Evolutionary conservation across 1,284 basidiomycete species (phyloP), one percentile per base, ranked within the genome.

Genomic region (Naganishia cerealis): DNA sequence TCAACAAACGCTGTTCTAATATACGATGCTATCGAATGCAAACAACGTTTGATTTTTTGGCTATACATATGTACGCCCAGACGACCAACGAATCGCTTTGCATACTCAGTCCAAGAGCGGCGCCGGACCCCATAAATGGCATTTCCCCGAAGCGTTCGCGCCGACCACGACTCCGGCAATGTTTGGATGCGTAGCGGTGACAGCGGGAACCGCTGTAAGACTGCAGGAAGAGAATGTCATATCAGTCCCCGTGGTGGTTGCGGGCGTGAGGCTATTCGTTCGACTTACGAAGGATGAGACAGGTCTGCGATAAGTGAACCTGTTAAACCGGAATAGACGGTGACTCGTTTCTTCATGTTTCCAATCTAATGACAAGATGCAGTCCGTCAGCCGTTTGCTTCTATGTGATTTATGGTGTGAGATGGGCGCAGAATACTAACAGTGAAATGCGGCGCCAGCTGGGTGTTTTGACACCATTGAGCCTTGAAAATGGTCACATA

Each of bases 401-500:
- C 8, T 10, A 4, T 1, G 5, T 33, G 38, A 4, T 38, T 39
- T 9, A 33, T 33, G 29, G 6, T 6, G 29, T 15, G 33, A 12
- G 38, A 24, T 16, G 21, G 16, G 26, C 8, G 53, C n/a, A 36
- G 10, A 24, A 9, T 18, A 69, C 70, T 52, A 13, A 80, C 78
- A 1, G 78, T 79, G 68, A 82, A 80, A 70, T 82, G 80, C 0
- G 82, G 81, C 57, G 76, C 73, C 65, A 77, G 77, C n/a, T 80
- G 76, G 65, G 79, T 78, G 68, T 80, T 80, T 42, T 75, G 57
- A 8, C 75, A 76, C 82, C 82, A 84, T 63, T 81, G 80, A 0
- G 83, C 82, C 24, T 82, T 78, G 43, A 84, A 75, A 61, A 83
- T 82, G 16, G 81, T 81, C 9, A 82, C 75, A 79, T 81, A 82